A percentile compares a stretch with the other conserved stretches of the same genome.
Evolutionary conservation across 352 stramenopile genomes (phyloP).

Genomic region (Phytopythium aichiense): DNA sequence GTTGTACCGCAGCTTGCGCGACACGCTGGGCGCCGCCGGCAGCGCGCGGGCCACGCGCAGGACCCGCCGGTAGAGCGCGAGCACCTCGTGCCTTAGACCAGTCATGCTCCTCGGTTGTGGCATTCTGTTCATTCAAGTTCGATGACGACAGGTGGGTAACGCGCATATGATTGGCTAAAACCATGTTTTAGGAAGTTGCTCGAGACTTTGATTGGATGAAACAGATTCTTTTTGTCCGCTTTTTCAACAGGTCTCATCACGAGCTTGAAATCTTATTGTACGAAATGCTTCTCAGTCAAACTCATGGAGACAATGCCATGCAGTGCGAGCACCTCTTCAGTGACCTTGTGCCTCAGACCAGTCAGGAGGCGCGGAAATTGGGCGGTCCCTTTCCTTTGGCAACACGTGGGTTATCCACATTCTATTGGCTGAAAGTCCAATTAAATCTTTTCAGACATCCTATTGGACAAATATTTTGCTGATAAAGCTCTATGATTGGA

Average conservation of each 20-base stretch:
- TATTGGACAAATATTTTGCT: background rate
- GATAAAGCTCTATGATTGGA: background rate
- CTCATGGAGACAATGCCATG: background rate
- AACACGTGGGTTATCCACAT: too few species aligned
- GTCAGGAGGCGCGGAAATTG: too few species aligned
- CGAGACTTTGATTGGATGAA: background rate
- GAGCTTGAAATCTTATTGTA: too few species aligned
- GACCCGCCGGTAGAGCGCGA: conserved; percentile 56
- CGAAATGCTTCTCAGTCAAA: too few species aligned
- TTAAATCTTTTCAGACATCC: too few species aligned
- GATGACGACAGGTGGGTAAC: conserved; percentile 3
- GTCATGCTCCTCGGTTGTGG: conserved; percentile 9
- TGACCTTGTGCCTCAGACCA: too few species aligned
- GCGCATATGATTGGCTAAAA: conserved; percentile 1
- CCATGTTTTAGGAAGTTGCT: background rate
- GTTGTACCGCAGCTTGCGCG: conserved; percentile 72
- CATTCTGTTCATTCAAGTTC: too few species aligned
- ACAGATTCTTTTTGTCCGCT: background rate
- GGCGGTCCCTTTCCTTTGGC: too few species aligned
- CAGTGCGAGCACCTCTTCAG: too few species aligned
- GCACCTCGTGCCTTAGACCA: conserved; percentile 41
- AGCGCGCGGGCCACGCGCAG: conserved; percentile 48
- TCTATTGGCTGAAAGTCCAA: too few species aligned
- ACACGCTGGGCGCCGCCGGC: conserved; percentile 57
- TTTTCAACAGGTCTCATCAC: too few species aligned